A percentile compares a stretch with the other conserved stretches of the same genome.
Evolutionary conservation across 78 protist species (phyloP).

Genomic region (slime mould (Dictyostelium discoideum)): DNA sequence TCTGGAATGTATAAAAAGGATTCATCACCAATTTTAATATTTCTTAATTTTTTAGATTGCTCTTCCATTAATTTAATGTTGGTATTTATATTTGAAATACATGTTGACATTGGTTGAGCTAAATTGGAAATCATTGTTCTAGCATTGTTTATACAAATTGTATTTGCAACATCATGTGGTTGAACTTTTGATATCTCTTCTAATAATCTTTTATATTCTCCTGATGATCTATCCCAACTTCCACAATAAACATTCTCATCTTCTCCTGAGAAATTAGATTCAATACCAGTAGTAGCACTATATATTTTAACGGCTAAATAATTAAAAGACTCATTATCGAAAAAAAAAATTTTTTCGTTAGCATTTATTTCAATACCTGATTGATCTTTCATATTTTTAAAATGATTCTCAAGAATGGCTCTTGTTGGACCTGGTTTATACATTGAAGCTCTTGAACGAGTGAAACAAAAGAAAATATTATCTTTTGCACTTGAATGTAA

Average conservation of each 20-base stretch:
- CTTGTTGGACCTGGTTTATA: neutral
- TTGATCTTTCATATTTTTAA: no score
- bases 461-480: neutral
- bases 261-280: no score
- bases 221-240: neutral
- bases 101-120: neutral
- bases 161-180: neutral
- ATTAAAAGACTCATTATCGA: no score
- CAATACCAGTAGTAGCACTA: no score
- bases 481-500: neutral
- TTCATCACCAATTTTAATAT: neutral
- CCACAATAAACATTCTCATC: no score
- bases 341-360: no score
- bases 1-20: neutral
- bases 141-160: neutral
- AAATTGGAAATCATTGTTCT: neutral
- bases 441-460: neutral
- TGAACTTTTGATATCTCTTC: neutral
- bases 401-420: no score
- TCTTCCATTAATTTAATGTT: neutral
- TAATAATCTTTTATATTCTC: neutral
- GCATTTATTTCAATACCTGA: no score
- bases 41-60: neutral
- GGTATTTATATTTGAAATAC: neutral
- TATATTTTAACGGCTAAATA: no score